Conservation (phyloP, 805 yeast species). For the Hanseniaspora lindneri region DNA sequence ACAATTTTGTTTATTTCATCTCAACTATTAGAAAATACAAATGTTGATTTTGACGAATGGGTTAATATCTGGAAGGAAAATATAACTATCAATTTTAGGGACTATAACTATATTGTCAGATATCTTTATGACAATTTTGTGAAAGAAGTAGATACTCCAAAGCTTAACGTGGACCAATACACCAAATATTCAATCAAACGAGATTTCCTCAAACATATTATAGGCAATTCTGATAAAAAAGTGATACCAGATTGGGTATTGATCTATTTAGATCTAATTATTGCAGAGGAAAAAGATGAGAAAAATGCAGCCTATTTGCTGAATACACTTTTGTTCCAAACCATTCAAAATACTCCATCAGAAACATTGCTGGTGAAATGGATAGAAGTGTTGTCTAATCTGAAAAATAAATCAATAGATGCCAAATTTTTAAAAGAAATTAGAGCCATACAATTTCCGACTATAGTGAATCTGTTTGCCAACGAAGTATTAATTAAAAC, state of each 20-base stretch:
- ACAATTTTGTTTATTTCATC: not conserved
- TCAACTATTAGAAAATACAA: not conserved
- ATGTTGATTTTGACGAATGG: not conserved
- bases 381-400: conserved; percentile 8
- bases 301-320: not conserved
- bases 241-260: not conserved
- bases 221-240: not conserved
- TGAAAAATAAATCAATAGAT: not conserved
- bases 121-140: not conserved
- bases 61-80: conserved; percentile 39
- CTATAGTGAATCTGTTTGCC: not conserved
- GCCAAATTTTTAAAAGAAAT: not conserved
- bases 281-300: not conserved
- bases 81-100: conserved; percentile 25
- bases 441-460: not conserved
- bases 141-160: not conserved
- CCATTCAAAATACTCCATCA: not conserved
- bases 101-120: not conserved
- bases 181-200: not conserved
- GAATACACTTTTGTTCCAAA: not conserved
- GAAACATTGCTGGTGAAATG: not conserved
- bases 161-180: not conserved
- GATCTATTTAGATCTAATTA: not conserved
- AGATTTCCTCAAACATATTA: not conserved
- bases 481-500: not conserved